Evolutionary conservation across 176 grass and related monocot genomes (phyloP).

Genomic region (Lolium rigidum): DNA sequence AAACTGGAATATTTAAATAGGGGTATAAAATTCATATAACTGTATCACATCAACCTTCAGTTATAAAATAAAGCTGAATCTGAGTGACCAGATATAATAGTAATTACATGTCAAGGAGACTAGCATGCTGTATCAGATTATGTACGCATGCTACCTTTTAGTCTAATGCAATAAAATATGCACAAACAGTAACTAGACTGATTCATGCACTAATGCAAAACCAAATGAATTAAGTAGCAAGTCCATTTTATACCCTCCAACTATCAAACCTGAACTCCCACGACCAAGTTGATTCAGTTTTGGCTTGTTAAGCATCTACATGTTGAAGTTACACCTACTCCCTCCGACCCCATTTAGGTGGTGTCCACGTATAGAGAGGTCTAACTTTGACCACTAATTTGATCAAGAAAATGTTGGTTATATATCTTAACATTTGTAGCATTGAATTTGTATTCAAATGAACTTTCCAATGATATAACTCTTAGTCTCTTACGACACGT

Average conservation of each 20-base stretch:
- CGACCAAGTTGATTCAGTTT: background rate
- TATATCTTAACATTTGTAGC: too few species aligned
- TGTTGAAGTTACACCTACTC: background rate
- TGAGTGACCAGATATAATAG: conserved; percentile 4
- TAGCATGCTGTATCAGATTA: background rate
- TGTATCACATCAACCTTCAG: conserved; percentile 4
- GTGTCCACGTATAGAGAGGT: too few species aligned
- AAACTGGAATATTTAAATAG: background rate
- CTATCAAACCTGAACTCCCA: background rate
- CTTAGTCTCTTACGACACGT: too few species aligned
- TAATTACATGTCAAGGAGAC: conserved; percentile 35
- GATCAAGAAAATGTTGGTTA: too few species aligned
- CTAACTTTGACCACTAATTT: too few species aligned
- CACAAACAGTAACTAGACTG: conserved; percentile 5
- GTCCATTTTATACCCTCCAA: background rate
- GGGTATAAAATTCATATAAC: conserved; percentile 8
- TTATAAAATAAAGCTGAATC: background rate
- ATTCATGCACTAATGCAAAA: conserved; percentile 2
- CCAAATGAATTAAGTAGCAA: conserved; percentile 20
- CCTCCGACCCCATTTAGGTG: too few species aligned
- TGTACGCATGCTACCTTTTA: conserved; percentile 17
- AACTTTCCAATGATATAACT: too few species aligned
- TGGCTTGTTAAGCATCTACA: background rate
- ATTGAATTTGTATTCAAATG: too few species aligned
- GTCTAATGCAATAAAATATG: conserved; percentile 16